Conservation (phyloP, 192 early-diverging fungal species). For the Physocladia obscura region DNA sequence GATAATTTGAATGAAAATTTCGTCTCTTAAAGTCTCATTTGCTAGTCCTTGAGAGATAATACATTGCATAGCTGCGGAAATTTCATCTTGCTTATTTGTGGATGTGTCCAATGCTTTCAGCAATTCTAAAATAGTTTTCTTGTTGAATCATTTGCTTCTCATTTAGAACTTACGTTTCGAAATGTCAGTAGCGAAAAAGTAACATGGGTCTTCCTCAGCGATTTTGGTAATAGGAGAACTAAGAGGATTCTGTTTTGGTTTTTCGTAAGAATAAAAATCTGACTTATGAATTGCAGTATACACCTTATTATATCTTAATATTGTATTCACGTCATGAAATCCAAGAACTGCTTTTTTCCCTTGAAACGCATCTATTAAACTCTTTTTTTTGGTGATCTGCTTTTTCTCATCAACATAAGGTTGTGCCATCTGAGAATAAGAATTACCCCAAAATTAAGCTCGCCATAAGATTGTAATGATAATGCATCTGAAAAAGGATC, state of each 20-base stretch:
- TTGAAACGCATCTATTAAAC: not conserved
- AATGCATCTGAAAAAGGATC: conserved; percentile 19
- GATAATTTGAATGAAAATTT: conserved; percentile 51
- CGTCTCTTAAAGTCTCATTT: conserved; percentile 44
- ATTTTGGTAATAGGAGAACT: conserved; percentile 36
- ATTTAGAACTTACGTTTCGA: conserved; percentile 33
- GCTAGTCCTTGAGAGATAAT: conserved; percentile 38
- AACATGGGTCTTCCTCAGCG: conserved; percentile 24
- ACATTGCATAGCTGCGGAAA: conserved; percentile 18
- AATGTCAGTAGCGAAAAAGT: conserved; percentile 30
- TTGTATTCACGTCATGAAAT: conserved; percentile 32
- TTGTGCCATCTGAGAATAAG: not conserved
- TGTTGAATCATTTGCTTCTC: not conserved
- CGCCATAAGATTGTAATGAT: conserved; percentile 22
- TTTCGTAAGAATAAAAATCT: too few relatives aligned
- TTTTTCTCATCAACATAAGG: too few relatives aligned
- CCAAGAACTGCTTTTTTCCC: not conserved
- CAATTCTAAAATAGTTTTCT: conserved; percentile 18
- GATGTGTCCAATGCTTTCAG: conserved; percentile 40
- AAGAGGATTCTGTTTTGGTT: too few relatives aligned
- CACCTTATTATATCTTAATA: conserved; percentile 44
- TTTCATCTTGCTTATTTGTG: conserved; percentile 42
- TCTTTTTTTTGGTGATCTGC: conserved; percentile 9
- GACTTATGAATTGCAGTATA: too few relatives aligned
- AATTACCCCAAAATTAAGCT: conserved; percentile 21